Conservation (phyloP, 2,329 filamentous ascomycete genomes). For the Penicillium sp. region DNA sequence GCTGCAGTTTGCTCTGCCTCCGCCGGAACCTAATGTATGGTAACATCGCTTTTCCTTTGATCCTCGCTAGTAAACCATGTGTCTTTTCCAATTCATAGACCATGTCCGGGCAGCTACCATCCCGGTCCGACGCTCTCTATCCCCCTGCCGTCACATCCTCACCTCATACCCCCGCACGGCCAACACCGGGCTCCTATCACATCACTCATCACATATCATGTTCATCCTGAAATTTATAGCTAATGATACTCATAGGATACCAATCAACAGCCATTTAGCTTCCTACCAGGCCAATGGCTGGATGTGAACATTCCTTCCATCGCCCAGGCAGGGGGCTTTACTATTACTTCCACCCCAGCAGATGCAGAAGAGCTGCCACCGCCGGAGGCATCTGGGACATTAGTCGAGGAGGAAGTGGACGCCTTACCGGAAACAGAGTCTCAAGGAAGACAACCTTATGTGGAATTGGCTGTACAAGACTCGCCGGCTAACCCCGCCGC, state of each 20-base stretch:
- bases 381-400: constrained; percentile 20
- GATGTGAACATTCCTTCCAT: constrained; percentile 72
- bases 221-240: neutral
- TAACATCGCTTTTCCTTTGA: neutral
- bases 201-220: neutral
- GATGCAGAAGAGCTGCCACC: constrained; percentile 43
- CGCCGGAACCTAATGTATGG: constrained; percentile 50
- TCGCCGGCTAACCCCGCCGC: constrained; percentile 69
- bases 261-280: constrained; percentile 49
- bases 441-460: constrained; percentile 46
- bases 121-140: neutral
- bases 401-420: constrained; percentile 19
- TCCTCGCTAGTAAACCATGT: neutral
- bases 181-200: neutral
- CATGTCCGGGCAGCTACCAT: neutral
- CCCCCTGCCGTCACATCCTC: neutral
- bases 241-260: constrained; percentile 17
- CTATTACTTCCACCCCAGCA: constrained; percentile 72
- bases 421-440: constrained; percentile 23
- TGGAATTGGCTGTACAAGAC: constrained; percentile 75
- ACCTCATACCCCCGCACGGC: neutral
- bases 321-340: constrained; percentile 75
- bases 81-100: neutral
- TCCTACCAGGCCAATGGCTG: constrained; percentile 82
- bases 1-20: constrained; percentile 60